Conservation (phyloP, 1,284 basidiomycete species). For the Rhodotorula sp. region DNA sequence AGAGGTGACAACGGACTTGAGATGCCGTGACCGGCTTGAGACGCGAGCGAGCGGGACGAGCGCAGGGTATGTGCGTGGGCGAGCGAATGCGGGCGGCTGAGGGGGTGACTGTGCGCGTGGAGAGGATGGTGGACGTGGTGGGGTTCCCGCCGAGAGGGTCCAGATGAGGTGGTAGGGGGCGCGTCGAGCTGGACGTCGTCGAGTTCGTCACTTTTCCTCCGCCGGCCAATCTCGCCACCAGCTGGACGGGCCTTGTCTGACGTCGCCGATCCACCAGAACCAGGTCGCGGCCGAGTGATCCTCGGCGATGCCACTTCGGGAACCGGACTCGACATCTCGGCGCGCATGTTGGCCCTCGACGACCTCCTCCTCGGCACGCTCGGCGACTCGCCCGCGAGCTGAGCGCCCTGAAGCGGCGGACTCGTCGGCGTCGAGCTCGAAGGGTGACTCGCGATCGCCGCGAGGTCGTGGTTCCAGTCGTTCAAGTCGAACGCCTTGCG, state of each 20-base stretch:
- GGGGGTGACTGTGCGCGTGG: background rate
- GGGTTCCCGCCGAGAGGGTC: constrained; percentile 18
- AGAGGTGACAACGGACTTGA: background rate
- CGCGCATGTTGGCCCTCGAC: constrained; percentile 12
- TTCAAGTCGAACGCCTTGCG: constrained; percentile 43
- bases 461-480: constrained; percentile 44
- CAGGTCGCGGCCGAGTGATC: constrained; percentile 1
- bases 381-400: background rate
- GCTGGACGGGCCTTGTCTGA: background rate
- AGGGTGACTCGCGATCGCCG: constrained; percentile 36
- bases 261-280: background rate
- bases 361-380: background rate
- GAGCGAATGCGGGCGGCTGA: constrained; percentile 25
- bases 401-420: constrained; percentile 3
- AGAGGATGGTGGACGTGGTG: constrained; percentile 13
- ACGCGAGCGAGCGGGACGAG: constrained; percentile 34
- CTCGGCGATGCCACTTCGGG: constrained; percentile 25
- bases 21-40: constrained; percentile 19
- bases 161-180: background rate
- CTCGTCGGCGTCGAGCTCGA: constrained; percentile 30
- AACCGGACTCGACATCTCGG: constrained; percentile 35
- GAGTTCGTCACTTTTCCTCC: constrained; percentile 41
- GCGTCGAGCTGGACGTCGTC: constrained; percentile 34
- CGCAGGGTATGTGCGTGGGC: constrained; percentile 35
- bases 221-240: constrained; percentile 14